Base-by-base conservation (phyloP, 129 eudicot genomes). In the Gnaphalium uliginosum region DNA sequence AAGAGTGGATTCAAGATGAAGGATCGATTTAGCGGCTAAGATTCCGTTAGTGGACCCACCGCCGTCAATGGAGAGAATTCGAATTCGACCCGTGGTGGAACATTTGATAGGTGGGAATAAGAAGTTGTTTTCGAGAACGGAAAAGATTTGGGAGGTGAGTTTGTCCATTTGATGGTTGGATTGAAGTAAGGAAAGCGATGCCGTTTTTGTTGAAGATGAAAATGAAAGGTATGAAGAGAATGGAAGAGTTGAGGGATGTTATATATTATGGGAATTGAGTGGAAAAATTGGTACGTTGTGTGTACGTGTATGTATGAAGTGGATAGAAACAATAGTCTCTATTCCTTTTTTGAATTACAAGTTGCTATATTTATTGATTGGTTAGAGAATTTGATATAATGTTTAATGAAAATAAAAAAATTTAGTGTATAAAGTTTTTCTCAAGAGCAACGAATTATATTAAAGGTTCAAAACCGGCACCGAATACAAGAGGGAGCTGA, bases 111-210 rank as follows among this genome's bases (percentile, higher is more conserved):
- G 9, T 59, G 78, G 83, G 70, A 89, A 89, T 22, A 89, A 84
- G 76, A 87, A 89, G 5, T 87, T 89, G 85, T 87, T 89, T 83
- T 89, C 96, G 3, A 89, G 96, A 57, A 89, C 85, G 0, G 96
- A 87, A 84, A 89, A 89, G 72, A 89, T 89, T 3, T 89, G 88
- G 2, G 76, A 76, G 6, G 96, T 85, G 78, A 89, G 91, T 68
- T 89, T 81, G 76, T 89, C 90, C 75, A 76, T 85, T 9, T 81
- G 69, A 43, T 70, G 46, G 76, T 24, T 43, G 46, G 81, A 68
- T 26, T 68, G 25, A 17, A 3, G 43, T n/a, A 69, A 53, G 60
- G 75, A 68, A 67, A n/a, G 30, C 57, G 81, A 59, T 76, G 81
- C 81, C 81, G 60, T 78, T 63, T 63, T 39, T 39, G 48, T 53